Evolutionary conservation across 352 stramenopile genomes (phyloP).

Genomic region (Phytophthora sp.): DNA sequence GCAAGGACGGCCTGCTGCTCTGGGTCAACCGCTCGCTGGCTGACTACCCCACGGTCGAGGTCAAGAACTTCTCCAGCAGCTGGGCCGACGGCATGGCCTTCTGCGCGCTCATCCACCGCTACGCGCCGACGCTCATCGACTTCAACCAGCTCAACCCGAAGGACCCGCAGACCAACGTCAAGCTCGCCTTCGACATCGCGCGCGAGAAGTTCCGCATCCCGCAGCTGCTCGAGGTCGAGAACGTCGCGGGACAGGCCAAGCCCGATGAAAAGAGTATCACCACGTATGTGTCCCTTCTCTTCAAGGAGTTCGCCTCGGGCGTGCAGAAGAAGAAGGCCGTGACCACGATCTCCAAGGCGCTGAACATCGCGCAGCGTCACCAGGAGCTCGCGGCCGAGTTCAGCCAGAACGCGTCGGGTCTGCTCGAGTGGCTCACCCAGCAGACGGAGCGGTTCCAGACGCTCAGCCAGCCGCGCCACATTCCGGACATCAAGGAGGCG

Average conservation of each 20-base stretch:
- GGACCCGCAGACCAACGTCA: constrained; percentile 76
- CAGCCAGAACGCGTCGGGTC: constrained; percentile 61
- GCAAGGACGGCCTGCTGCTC: constrained; percentile 90
- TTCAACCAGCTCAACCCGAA: constrained; percentile 75
- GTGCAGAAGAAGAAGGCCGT: constrained; percentile 91
- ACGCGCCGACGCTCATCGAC: constrained; percentile 87
- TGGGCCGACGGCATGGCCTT: constrained; percentile 92
- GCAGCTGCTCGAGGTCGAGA: constrained; percentile 86
- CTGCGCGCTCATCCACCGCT: constrained; percentile 91
- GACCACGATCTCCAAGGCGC: constrained; percentile 90
- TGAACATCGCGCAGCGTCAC: constrained; percentile 91
- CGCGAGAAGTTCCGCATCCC: constrained; percentile 89
- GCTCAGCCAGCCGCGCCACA: constrained; percentile 66
- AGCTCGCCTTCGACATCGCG: constrained; percentile 86
- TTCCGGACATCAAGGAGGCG: constrained; percentile 73
- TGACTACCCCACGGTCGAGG: constrained; percentile 84
- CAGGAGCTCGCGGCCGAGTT: constrained; percentile 85
- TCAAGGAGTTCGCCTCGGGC: constrained; percentile 91
- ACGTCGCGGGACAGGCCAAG: constrained; percentile 84
- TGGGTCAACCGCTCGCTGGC: constrained; percentile 89
- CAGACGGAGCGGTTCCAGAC: constrained; percentile 83
- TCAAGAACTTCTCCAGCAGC: constrained; percentile 90
- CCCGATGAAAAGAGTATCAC: constrained; percentile 93
- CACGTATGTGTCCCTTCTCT: constrained; percentile 91
- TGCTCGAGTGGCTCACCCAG: constrained; percentile 75